Percentiles rank a stretch among this genome's conserved stretches.
These are phyloP conservation scores for Primulina eburnea DNA, from an alignment of 257 asterid species.

Conservation along the genomic window DNA sequence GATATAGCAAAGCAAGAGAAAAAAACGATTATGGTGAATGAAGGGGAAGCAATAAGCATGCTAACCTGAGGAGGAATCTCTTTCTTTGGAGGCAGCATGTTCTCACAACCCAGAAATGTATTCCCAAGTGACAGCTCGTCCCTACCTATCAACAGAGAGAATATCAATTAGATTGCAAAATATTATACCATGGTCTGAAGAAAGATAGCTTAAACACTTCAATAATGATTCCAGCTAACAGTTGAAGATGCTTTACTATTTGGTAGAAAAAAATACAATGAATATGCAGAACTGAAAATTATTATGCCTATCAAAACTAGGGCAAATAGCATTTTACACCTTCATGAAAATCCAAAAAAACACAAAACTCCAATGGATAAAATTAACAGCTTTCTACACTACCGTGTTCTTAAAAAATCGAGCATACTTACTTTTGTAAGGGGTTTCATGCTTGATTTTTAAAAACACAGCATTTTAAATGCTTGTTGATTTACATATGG, in stretches of 20 bases:
- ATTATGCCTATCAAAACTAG: no score
- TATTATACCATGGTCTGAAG: neutral
- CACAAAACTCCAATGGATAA: no score
- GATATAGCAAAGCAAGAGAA: neutral
- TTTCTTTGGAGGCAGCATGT: conserved; percentile 57
- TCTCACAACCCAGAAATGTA: conserved; percentile 49
- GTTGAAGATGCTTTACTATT: neutral
- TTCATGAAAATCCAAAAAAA: no score
- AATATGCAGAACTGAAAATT: no score
- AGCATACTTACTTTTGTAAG: no score
- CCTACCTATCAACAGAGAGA: conserved; percentile 54
- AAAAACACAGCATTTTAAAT: no score
- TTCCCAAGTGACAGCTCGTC: conserved; percentile 85
- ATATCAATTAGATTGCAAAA: conserved; percentile 17
- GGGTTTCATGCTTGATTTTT: no score
- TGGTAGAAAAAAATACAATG: neutral
- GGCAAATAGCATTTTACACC: no score
- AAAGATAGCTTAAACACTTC: conserved; percentile 4
- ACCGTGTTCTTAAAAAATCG: no score
- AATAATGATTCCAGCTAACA: neutral
- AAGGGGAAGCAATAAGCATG: conserved; percentile 19
- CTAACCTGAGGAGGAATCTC: conserved; percentile 84
- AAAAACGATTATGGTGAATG: neutral
- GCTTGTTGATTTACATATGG: no score
- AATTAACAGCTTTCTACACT: no score